Conservation (phyloP, 2,329 filamentous ascomycete genomes). For the Xylaria sp. region DNA sequence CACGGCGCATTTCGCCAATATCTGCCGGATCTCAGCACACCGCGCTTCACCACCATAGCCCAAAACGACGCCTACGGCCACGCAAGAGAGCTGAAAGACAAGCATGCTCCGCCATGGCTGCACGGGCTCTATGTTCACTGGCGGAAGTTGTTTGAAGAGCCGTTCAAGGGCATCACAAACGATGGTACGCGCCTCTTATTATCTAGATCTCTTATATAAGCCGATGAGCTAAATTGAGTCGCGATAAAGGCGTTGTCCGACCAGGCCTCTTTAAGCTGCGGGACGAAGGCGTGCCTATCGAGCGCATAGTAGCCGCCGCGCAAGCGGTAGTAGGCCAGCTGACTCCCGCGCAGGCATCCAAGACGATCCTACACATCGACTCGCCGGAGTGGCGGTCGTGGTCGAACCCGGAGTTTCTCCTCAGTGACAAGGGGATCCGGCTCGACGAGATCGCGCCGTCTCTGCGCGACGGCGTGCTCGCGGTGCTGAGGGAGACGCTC, state of each 20-base stretch:
- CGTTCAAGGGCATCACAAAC: slow-evolving; percentile 75
- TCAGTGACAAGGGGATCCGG: slow-evolving; percentile 74
- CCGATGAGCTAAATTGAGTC: not conserved
- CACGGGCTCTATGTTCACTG: slow-evolving; percentile 69
- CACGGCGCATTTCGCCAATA: slow-evolving; percentile 62
- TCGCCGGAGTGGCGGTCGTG: slow-evolving; percentile 76
- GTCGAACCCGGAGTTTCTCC: slow-evolving; percentile 78
- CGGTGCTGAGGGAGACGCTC: slow-evolving; percentile 66
- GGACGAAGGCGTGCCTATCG: slow-evolving; percentile 72
- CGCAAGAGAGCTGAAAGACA: slow-evolving; percentile 67
- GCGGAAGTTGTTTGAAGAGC: slow-evolving; percentile 68
- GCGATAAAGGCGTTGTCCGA: slow-evolving; percentile 58
- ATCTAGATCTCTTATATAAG: slow-evolving; percentile 16
- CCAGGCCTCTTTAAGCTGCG: slow-evolving; percentile 66
- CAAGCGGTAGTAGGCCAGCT: slow-evolving; percentile 59
- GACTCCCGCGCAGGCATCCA: slow-evolving; percentile 58
- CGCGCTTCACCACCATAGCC: slow-evolving; percentile 71
- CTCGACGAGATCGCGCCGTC: slow-evolving; percentile 66
- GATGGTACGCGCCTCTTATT: slow-evolving; percentile 61
- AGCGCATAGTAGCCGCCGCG: slow-evolving; percentile 63
- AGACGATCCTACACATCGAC: slow-evolving; percentile 70
- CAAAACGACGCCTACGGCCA: slow-evolving; percentile 72
- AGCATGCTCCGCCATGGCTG: slow-evolving; percentile 72
- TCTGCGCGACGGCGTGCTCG: slow-evolving; percentile 61
- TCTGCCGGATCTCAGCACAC: slow-evolving; percentile 69